Conservation (phyloP, 768 basidiomycete genomes). For the Chlorophyllum brunneum region DNA sequence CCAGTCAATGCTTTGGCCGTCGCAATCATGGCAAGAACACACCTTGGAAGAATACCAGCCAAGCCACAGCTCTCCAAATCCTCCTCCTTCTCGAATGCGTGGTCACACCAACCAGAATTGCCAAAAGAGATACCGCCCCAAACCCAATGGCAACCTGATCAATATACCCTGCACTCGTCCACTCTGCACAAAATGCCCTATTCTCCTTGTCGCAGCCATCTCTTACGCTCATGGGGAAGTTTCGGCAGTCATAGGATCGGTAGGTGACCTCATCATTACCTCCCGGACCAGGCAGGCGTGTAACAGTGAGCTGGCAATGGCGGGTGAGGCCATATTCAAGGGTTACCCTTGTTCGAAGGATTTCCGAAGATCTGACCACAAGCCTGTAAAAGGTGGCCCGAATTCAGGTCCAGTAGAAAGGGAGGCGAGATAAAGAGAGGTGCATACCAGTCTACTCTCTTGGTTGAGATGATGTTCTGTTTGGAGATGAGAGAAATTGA, state of each 20-base stretch:
- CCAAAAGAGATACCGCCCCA: slow-evolving; percentile 49
- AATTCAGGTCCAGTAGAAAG: neutral
- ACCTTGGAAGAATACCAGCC: slow-evolving; percentile 62
- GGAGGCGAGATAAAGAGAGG: neutral
- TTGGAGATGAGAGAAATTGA: neutral
- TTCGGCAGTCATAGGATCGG: slow-evolving; percentile 56
- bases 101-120: slow-evolving; percentile 65
- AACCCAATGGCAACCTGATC: slow-evolving; percentile 65
- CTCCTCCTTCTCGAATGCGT: slow-evolving; percentile 71
- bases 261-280: slow-evolving; percentile 45
- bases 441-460: slow-evolving; percentile 61
- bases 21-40: slow-evolving; percentile 10
- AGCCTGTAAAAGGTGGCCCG: slow-evolving; percentile 37
- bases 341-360: slow-evolving; percentile 43
- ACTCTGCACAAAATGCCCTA: slow-evolving; percentile 55
- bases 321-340: slow-evolving; percentile 56
- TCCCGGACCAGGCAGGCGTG: slow-evolving; percentile 42
- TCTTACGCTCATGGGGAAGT: slow-evolving; percentile 54
- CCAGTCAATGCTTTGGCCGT: neutral
- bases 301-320: slow-evolving; percentile 50
- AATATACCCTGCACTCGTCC: slow-evolving; percentile 69
- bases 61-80: slow-evolving; percentile 73
- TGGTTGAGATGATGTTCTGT: slow-evolving; percentile 56
- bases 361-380: slow-evolving; percentile 37
- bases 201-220: slow-evolving; percentile 52